Percentiles rank a stretch among this genome's conserved stretches.
phyloP scores from a whole-genome alignment of 1,139 yeast genomes.

The Ogataea hybrid region DNA sequence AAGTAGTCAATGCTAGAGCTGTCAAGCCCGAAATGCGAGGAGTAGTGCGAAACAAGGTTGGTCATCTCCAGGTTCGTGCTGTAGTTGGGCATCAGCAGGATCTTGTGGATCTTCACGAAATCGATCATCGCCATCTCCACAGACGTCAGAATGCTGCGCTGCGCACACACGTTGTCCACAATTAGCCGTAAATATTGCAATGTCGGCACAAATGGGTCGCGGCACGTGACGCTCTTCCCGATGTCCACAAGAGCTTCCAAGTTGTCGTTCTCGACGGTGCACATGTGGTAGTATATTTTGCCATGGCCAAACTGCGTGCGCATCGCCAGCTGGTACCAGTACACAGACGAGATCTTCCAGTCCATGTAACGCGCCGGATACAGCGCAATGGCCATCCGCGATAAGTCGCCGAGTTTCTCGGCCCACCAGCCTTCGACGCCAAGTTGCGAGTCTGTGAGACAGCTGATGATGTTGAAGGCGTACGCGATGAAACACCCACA shows the following conservation, averaged over 20 bases:
- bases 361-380: conserved; percentile 75
- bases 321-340: conserved; percentile 73
- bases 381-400: conserved; percentile 80
- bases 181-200: conserved; percentile 72
- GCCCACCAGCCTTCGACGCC: conserved; percentile 66
- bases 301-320: conserved; percentile 76
- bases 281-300: conserved; percentile 76
- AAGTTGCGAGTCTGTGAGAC: conserved; percentile 33
- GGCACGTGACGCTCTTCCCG: conserved; percentile 73
- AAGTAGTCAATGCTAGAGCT: conserved; percentile 63
- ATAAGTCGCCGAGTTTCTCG: conserved; percentile 74
- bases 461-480: conserved; percentile 34
- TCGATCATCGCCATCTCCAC: conserved; percentile 62
- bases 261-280: conserved; percentile 79
- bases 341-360: conserved; percentile 77
- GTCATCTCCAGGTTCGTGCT: conserved; percentile 49
- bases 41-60: conserved; percentile 64
- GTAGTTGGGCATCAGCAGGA: conserved; percentile 49
- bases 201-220: conserved; percentile 82
- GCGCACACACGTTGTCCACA: conserved; percentile 74
- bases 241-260: conserved; percentile 75
- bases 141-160: conserved; percentile 58
- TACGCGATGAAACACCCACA: conserved; percentile 35
- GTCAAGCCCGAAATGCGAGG: conserved; percentile 69
- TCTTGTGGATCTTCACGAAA: conserved; percentile 64